Evolutionary conservation across 495 filamentous ascomycete genomes (phyloP).

Genomic region (Xylaria palmicola): DNA sequence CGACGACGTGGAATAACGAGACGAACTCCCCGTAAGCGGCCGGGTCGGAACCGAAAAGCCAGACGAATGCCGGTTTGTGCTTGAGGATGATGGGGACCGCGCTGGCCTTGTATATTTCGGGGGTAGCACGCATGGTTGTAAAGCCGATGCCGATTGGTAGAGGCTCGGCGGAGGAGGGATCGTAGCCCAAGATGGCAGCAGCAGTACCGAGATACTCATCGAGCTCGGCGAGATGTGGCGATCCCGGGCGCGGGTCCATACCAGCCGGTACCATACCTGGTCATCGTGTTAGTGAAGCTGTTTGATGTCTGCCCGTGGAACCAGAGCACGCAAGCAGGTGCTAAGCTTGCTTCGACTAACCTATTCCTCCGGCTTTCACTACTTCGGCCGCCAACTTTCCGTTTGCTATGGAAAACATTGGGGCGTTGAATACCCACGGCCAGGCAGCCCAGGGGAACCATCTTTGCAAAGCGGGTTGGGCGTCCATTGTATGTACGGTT

Average conservation of each 20-base stretch:
- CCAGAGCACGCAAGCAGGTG: no score
- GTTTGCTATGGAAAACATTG: neutral
- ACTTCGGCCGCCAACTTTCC: neutral
- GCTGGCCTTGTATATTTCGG: neutral
- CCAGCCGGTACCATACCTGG: neutral
- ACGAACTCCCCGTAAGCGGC: neutral
- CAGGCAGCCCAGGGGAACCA: neutral
- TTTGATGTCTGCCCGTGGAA: no score
- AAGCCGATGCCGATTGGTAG: neutral
- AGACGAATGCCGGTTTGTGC: conserved; percentile 1
- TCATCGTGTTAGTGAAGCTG: neutral
- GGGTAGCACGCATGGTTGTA: neutral
- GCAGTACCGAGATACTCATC: neutral
- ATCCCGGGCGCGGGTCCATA: neutral
- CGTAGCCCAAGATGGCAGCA: neutral
- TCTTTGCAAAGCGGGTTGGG: neutral
- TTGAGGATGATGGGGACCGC: neutral
- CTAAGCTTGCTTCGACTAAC: neutral
- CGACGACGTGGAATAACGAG: neutral
- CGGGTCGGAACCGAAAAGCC: neutral
- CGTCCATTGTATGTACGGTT: no score
- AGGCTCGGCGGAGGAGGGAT: neutral
- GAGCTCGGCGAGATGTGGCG: neutral
- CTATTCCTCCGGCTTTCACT: neutral
- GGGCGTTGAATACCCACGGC: neutral